These are phyloP conservation scores for Oenanthe sinensis DNA, from an alignment of 129 eudicot genomes.

Conservation along the genomic window DNA sequence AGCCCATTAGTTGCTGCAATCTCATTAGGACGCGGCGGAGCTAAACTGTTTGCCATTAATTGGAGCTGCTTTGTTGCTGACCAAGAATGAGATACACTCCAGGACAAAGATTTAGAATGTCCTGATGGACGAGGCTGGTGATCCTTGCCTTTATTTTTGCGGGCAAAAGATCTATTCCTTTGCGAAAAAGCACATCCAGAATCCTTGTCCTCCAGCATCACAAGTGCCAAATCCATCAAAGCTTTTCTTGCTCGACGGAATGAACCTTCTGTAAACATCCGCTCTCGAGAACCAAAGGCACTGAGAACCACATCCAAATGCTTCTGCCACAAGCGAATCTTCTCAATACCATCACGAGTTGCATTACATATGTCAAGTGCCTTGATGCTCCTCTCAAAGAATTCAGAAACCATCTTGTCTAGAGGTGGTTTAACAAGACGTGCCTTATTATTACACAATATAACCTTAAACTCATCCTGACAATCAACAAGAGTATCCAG, in stretches of 20 bases:
- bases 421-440: constrained; percentile 45
- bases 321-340: constrained; percentile 60
- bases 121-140: constrained; percentile 36
- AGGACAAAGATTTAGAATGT: constrained; percentile 66
- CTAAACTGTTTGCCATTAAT: constrained; percentile 43
- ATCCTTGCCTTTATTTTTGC: constrained; percentile 53
- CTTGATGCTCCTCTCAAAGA: constrained; percentile 52
- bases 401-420: constrained; percentile 46
- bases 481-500: constrained; percentile 48
- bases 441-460: constrained; percentile 35
- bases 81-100: constrained; percentile 92
- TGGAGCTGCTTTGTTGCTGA: constrained; percentile 87
- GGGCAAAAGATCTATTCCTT: constrained; percentile 71
- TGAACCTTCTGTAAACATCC: constrained; percentile 51
- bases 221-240: constrained; percentile 61
- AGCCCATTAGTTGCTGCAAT: constrained; percentile 38
- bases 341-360: constrained; percentile 76
- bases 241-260: constrained; percentile 73
- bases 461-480: constrained; percentile 48
- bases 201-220: constrained; percentile 66
- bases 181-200: constrained; percentile 49
- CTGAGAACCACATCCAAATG: constrained; percentile 55
- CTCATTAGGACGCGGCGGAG: constrained; percentile 53
- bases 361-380: constrained; percentile 86
- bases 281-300: constrained; percentile 50